Conservation (phyloP, 2,329 filamentous ascomycete genomes). For the Colletotrichum horii region DNA sequence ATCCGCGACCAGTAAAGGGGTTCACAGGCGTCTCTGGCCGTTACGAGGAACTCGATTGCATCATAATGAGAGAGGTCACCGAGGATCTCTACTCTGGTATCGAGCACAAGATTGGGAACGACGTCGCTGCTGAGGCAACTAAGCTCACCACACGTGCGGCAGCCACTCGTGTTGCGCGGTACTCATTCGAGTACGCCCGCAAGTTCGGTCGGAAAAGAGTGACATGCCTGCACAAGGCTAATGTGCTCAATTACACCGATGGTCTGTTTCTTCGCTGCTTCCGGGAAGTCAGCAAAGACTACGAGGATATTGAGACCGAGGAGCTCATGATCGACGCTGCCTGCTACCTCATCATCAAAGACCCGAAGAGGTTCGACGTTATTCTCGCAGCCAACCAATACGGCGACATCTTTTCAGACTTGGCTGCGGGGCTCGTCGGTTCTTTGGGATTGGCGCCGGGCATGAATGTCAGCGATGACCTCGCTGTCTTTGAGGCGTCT, state of each 20-base stretch:
- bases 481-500: slow-evolving; percentile 97
- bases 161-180: not conserved
- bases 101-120: slow-evolving; percentile 70
- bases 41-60: slow-evolving; percentile 71
- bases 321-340: slow-evolving; percentile 99
- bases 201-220: slow-evolving; percentile 56
- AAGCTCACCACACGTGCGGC: slow-evolving; percentile 54
- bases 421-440: slow-evolving; percentile 86
- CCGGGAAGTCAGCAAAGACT: slow-evolving; percentile 57
- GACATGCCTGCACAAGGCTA: slow-evolving; percentile 97
- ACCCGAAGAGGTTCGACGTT: slow-evolving; percentile 93
- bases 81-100: slow-evolving; percentile 97
- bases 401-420: slow-evolving; percentile 94
- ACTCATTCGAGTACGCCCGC: not conserved
- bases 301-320: slow-evolving; percentile 68
- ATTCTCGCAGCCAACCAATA: slow-evolving; percentile 98
- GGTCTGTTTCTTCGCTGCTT: slow-evolving; percentile 70
- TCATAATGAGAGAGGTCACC: slow-evolving; percentile 98
- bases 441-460: slow-evolving; percentile 90
- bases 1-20: not conserved
- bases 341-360: slow-evolving; percentile 99
- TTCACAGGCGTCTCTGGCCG: not conserved
- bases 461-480: slow-evolving; percentile 91
- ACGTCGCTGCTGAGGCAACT: slow-evolving; percentile 90
- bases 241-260: slow-evolving; percentile 97